A percentile compares a stretch with the other conserved stretches of the same genome.
phyloP scores from a whole-genome alignment of 192 early-diverging fungal species.

The Gaertneriomyces semiglobifer region DNA sequence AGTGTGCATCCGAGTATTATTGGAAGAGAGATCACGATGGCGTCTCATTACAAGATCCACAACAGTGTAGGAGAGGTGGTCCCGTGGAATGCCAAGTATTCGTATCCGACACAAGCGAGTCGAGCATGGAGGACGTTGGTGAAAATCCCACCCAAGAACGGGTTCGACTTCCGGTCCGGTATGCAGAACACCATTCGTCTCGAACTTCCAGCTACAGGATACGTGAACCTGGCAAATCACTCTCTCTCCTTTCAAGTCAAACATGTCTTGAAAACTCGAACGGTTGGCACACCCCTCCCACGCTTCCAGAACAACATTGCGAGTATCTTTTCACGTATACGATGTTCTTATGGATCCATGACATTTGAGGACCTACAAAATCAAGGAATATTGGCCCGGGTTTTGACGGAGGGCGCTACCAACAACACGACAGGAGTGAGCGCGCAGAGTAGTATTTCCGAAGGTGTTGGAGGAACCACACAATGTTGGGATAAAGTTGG shows the following conservation, averaged over 20 bases:
- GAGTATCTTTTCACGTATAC: background rate
- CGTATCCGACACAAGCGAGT: background rate
- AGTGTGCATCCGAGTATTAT: background rate
- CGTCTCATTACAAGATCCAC: background rate
- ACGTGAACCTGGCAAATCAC: background rate
- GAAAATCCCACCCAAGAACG: background rate
- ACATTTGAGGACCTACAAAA: background rate
- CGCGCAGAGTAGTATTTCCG: background rate
- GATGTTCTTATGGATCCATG: background rate
- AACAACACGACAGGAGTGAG: background rate
- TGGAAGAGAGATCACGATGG: background rate
- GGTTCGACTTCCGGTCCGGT: background rate
- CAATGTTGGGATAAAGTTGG: background rate
- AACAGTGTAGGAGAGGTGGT: background rate
- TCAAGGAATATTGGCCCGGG: background rate
- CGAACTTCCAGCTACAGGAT: background rate
- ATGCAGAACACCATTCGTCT: background rate
- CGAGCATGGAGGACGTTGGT: background rate
- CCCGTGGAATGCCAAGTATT: background rate
- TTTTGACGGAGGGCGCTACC: background rate
- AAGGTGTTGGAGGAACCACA: background rate
- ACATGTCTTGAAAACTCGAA: background rate
- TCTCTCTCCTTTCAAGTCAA: background rate
- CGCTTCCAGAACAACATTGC: constrained; percentile 9
- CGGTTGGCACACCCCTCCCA: background rate